Evolutionary conservation across 257 asterid species (phyloP), one percentile per base, ranked within the genome.

Genomic region (Paulownia fortunei): DNA sequence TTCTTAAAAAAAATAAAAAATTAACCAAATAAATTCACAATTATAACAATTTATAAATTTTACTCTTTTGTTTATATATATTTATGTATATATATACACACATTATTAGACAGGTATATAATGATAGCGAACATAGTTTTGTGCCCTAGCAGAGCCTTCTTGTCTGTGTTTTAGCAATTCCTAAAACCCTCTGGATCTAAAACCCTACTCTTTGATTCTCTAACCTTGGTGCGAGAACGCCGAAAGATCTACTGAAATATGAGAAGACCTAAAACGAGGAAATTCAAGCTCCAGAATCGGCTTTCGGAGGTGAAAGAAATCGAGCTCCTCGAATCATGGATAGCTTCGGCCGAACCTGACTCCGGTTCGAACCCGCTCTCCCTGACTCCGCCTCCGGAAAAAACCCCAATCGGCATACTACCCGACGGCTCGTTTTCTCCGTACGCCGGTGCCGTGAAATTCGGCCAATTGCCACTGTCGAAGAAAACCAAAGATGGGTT

Each of bases 401-500:
- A 96, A 26, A 81, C 92, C 49, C 94, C 83, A 0, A 75, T 90
- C 46, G 98, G 98, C 3, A 87, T 67, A 10, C 89, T 89, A 0
- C 84, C 88, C 0, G 88, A 88, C 51, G 92, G 94, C 30, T 82
- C 95, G 10, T 93, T 89, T 71, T 93, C 98, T 0, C 82, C 82
- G 6, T 96, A 90, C 74, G 83, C 90, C 46, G 97, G 97, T 2
- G 92, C 93, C 47, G 80, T 72, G 6, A 92, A 85, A 42, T 96
- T 96, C 79, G 74, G 52, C 59, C 98, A 93, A 12, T 73, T 92
- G 78, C 86, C 86, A 6, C 47, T 93, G 37, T 93, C 98, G 13
- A 88, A 92, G 92, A 92, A 79, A 77, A 96, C 99, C 19, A 92
- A 89, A 73, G 94, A 92, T 78, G 99, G 97, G 10, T 81, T 96